These are phyloP conservation scores for Sphaerulina vaccinii DNA, from an alignment of 2,329 filamentous ascomycete species.

Conservation along the genomic window DNA sequence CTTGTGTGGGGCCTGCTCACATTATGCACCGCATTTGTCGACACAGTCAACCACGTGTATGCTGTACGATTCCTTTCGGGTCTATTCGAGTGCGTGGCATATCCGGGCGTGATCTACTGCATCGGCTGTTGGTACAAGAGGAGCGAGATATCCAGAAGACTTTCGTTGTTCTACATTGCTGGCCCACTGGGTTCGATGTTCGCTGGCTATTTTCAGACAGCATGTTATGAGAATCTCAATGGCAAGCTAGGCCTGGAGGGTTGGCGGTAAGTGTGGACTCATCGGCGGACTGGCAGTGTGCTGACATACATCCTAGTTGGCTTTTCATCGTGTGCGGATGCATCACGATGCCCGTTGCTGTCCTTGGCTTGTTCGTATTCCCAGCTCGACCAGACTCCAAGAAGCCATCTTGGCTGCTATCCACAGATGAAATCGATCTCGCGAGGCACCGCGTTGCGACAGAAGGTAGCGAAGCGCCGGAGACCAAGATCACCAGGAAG, in stretches of 20 bases:
- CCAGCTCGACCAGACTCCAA: background rate
- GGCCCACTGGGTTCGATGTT: constrained; percentile 2
- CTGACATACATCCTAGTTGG: background rate
- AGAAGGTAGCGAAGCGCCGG: background rate
- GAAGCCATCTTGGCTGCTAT: background rate
- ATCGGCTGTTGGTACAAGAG: constrained; percentile 14
- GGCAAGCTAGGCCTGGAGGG: background rate
- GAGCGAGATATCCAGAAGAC: background rate
- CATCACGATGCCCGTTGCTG: constrained; percentile 5
- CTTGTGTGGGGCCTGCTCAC: constrained; percentile 45
- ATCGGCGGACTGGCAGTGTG: background rate
- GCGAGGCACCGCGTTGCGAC: background rate
- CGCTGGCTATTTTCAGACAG: constrained; percentile 2
- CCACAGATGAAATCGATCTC: background rate
- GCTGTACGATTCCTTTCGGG: constrained; percentile 45
- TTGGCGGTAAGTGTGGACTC: background rate
- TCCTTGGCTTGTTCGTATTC: constrained; percentile 4
- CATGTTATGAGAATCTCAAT: background rate
- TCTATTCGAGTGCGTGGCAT: constrained; percentile 45
- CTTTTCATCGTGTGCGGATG: constrained; percentile 11
- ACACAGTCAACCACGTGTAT: constrained; percentile 41
- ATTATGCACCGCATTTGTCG: constrained; percentile 41
- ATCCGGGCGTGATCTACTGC: constrained; percentile 13
- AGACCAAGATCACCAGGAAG: background rate
- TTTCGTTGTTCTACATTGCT: background rate